Base-by-base conservation (phyloP, 164 flowering plant species). In the Stephania cephalantha region DNA sequence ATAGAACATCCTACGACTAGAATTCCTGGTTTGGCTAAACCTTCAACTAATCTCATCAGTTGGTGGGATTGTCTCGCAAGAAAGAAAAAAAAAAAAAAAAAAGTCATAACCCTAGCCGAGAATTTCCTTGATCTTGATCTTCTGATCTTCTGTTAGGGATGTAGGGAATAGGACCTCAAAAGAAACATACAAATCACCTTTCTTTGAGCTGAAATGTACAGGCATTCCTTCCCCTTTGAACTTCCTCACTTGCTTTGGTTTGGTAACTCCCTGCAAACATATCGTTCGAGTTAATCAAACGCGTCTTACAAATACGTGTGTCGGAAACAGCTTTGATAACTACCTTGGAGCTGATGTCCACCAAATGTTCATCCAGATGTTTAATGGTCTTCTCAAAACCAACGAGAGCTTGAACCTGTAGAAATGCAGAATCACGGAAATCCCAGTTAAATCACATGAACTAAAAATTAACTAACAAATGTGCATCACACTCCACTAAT, bases 211-310 rank as follows among this genome's bases (percentile, higher is more conserved):
- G 17, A 87, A 84, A 80, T 96, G 90, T 78, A 88, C 69, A 35
- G 99, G 98, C 98, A 94, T 96, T 42, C 99, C 99, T 87, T 94
- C 97, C 53, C 99, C 98, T 85, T 88, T 91, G 73, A 94, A 87
- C 79, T 88, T 96, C 78, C 83, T 92, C 76, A 94, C 97, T 81
- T 96, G 90, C 84, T 96, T 96, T 5, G 97, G 99, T 77, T 90
- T 94, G 0, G 98, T 94, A 50, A 96, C 85, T 68, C 92, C 94
- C 99, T 96, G 90, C 46, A 10, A 73, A 68, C 53, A 8, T 15
- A 25, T 61, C 18, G 50, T n/a, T 18, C 4, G 7, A 65, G 71
- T 66, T 74, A 74, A 55, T 45, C 71, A 46, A 13, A 73, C 48
- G n/a, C 73, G 25, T 74, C 55, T 8, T 0, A 25, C 46, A 1